Percentiles rank a stretch among this genome's conserved stretches.
Conservation (phyloP, 2,329 filamentous ascomycete genomes). For the Talaromyces islandicus region DNA sequence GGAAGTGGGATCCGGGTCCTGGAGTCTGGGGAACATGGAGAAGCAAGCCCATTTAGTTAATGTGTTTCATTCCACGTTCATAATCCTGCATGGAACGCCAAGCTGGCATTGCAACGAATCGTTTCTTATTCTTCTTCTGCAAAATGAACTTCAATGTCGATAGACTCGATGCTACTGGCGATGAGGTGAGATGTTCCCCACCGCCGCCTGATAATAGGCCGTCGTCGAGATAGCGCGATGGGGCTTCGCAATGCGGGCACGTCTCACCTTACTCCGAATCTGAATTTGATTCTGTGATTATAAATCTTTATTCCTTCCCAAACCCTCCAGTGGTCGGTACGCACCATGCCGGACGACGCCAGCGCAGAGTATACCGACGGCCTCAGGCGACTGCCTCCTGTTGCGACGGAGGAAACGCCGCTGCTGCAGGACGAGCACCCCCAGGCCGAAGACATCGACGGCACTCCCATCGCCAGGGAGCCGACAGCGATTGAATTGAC, state of each 20-base stretch:
- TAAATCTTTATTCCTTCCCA: not conserved
- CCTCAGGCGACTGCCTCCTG: conserved; percentile 7
- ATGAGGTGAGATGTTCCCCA: not conserved
- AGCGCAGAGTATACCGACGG: conserved; percentile 7
- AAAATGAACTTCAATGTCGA: not conserved
- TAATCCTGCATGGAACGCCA: no score
- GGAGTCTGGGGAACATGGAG: not conserved
- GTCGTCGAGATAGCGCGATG: not conserved
- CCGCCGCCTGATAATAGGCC: not conserved
- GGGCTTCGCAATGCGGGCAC: not conserved
- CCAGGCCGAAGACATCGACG: conserved; percentile 10
- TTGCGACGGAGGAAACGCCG: conserved; percentile 12
- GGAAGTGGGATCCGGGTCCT: not conserved
- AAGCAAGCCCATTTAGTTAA: not conserved
- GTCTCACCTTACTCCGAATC: not conserved
- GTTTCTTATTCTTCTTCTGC: no score
- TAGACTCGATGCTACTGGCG: not conserved
- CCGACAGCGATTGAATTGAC: conserved; percentile 42
- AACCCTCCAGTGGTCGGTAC: not conserved
- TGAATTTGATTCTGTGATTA: not conserved
- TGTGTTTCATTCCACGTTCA: no score
- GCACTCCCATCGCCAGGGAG: conserved; percentile 34
- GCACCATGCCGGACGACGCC: not conserved
- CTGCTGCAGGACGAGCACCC: conserved; percentile 4
- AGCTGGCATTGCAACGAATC: no score